Conservation (phyloP, 495 filamentous ascomycete genomes). For the Penicillium bovifimosum region DNA sequence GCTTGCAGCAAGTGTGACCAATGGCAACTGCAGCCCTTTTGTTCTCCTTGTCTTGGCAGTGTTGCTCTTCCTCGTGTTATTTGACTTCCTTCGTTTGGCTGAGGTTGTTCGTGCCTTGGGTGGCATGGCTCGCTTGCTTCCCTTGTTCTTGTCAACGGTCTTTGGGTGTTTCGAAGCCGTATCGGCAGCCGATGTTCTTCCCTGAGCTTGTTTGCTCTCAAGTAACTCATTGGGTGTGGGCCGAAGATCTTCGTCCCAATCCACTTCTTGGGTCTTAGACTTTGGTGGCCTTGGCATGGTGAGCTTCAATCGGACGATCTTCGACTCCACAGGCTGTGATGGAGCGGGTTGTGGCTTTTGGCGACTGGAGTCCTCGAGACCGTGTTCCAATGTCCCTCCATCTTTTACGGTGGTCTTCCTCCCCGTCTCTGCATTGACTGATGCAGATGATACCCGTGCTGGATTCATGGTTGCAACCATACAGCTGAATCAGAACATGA, state of each 20-base stretch:
- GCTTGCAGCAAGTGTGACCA: conserved; percentile 1
- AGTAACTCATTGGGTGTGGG: conserved; percentile 20
- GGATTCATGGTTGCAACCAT: neutral
- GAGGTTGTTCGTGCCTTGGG: neutral
- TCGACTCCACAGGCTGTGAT: conserved; percentile 4
- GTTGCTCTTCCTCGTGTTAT: neutral
- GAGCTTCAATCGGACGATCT: conserved; percentile 7
- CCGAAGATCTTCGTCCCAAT: conserved; percentile 34
- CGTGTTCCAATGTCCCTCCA: neutral
- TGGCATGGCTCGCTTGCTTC: conserved; percentile 5
- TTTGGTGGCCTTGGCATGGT: conserved; percentile 2
- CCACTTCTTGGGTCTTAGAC: conserved; percentile 12
- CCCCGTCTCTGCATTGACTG: neutral
- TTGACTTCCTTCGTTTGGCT: conserved; percentile 14
- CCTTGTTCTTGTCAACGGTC: neutral
- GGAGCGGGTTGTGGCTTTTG: conserved; percentile 1
- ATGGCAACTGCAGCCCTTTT: conserved; percentile 3
- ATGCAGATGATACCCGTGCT: neutral
- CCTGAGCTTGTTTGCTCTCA: neutral
- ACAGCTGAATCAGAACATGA: neutral
- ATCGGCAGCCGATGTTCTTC: conserved; percentile 13
- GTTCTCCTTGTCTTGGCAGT: neutral
- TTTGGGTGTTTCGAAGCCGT: conserved; percentile 7
- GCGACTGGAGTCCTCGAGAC: neutral
- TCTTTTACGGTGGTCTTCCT: neutral